Evolutionary conservation across 257 asterid genomes (phyloP).

Genomic region (Gentiana straminea): DNA sequence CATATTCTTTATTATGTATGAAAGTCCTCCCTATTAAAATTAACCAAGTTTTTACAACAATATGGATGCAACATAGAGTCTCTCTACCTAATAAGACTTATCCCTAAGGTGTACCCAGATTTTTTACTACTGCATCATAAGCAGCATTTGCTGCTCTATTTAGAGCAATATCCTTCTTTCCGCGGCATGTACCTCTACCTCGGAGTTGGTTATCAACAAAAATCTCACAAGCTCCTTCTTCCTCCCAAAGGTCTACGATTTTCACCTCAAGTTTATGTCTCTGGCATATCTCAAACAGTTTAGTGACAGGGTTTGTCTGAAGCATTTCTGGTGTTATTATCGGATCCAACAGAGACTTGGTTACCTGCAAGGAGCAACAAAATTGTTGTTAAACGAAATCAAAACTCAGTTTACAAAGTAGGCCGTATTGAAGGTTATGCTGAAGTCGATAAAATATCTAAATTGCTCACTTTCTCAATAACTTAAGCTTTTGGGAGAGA

Average conservation of each 20-base stretch:
- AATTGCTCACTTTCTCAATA: too few relatives aligned
- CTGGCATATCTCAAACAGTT: constrained; percentile 68
- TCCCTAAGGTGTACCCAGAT: constrained; percentile 13
- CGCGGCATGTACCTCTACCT: constrained; percentile 58
- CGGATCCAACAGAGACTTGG: constrained; percentile 45
- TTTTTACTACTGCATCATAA: constrained; percentile 40
- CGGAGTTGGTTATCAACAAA: constrained; percentile 39
- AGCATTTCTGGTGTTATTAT: constrained; percentile 67
- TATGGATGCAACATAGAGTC: too few relatives aligned
- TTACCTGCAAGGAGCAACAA: constrained; percentile 26
- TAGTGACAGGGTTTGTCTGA: constrained; percentile 58
- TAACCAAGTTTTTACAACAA: too few relatives aligned
- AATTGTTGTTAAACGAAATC: too few relatives aligned
- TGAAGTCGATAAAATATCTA: too few relatives aligned
- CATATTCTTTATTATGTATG: too few relatives aligned
- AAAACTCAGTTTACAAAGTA: too few relatives aligned
- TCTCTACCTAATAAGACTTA: too few relatives aligned
- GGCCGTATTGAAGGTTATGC: too few relatives aligned
- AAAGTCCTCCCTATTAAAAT: too few relatives aligned
- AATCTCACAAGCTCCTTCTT: constrained; percentile 48
- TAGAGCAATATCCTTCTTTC: constrained; percentile 62
- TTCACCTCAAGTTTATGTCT: constrained; percentile 50
- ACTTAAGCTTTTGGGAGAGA: too few relatives aligned
- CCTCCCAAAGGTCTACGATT: constrained; percentile 51
- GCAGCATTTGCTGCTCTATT: constrained; percentile 79